Base-by-base conservation (phyloP, 495 filamentous ascomycete genomes). In the Hypoxylon cercidicola region DNA sequence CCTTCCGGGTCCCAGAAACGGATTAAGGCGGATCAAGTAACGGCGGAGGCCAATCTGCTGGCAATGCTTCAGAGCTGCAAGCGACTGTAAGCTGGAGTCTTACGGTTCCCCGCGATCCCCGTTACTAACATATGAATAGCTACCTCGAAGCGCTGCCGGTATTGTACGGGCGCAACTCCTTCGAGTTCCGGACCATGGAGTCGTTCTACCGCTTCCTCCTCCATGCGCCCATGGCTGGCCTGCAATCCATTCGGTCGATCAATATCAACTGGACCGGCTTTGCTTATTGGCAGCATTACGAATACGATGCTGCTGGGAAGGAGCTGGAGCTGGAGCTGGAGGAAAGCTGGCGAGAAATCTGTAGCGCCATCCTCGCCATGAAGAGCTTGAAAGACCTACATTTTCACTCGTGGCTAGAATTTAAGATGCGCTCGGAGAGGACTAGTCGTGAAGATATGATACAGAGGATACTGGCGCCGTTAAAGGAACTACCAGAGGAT, bases 271-370 rank as follows among this genome's bases (percentile, higher is more conserved):
- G 53, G 53, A 8, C 16, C 1, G 40, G 53, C 11, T 56, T 56
- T 18, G 18, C 12, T 15, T 35, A 56, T 30, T 56, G 53, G 53
- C 25, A 11, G 41, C 11, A 30, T 28, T 46, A 45, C 37, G 40
- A 35, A 45, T n/a, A n/a, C n/a, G n/a, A n/a, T n/a, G n/a, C n/a
- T n/a, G n/a, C n/a, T n/a, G n/a, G n/a, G n/a, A n/a, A n/a, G n/a
- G n/a, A n/a, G n/a, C n/a, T n/a, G n/a, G n/a, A n/a, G n/a, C n/a
- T n/a, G n/a, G n/a, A n/a, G n/a, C n/a, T n/a, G n/a, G n/a, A n/a
- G n/a, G 41, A 56, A 28, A 56, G 53, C 32, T 56, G 53, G 53
- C 2, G n/a, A 12, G 53, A 56, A 8, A 56, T 56, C 15, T 56
- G 53, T 41, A 41, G 25, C 21, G 18, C 41, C 28, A 20, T 56